Base-by-base conservation (phyloP, 768 basidiomycete genomes). In the Russula compacta region DNA sequence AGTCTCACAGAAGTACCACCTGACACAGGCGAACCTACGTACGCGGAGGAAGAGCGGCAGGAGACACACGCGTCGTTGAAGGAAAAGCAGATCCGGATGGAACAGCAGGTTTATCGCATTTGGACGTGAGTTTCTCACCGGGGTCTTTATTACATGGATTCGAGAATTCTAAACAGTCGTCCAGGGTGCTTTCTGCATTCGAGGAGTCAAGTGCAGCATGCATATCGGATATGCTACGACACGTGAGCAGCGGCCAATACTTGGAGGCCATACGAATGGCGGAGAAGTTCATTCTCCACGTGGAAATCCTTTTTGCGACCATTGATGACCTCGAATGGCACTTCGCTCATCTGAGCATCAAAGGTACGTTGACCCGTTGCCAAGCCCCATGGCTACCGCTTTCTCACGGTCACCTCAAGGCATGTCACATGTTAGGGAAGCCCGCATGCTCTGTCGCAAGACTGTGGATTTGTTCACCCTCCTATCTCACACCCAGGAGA, bases 131-230 rank as follows among this genome's bases (percentile, higher is more conserved):
- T 83, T 52, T 47, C 49, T 33, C 52, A 44, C 9, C 56, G 38
- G 44, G 42, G 17, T n/a, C 43, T 49, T 53, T 55, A 21, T 7
- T 11, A 24, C 29, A 6, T 44, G 3, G 24, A 3, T 35, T 53
- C 1, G 56, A 49, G 64, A 42, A 40, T 33, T 24, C 44, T 65
- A 63, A 38, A 68, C 51, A 10, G n/a, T 6, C 39, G 52, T 54
- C 33, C 64, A 92, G 89, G 52, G 94, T 98, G 40, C 80, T 99
- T 40, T 97, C 94, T 29, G 92, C 95, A 4, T 99, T 98, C 66
- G 97, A 99, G 73, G 97, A 99, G 75, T 95, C 92, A n/a, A 94
- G 92, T 67, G 97, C 97, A 24, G 95, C 95, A 8, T 95, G 95
- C 75, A 99, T 99, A 67, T 97, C 94, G 32, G 97, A 98, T 72